Conservation (phyloP, 2,329 filamentous ascomycete species). For the Hyphodiscus sp. region DNA sequence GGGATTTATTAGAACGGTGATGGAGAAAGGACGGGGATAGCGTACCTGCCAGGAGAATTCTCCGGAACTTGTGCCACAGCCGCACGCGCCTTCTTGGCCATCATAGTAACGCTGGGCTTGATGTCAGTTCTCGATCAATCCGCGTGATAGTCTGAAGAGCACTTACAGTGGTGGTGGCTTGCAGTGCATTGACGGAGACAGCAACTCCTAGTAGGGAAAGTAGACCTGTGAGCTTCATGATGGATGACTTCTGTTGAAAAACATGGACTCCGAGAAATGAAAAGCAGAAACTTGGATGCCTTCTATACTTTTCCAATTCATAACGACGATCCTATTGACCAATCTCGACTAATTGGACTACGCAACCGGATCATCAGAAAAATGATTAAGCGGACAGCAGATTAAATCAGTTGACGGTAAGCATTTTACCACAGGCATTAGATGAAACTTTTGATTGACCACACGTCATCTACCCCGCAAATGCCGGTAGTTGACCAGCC, state of each 20-base stretch:
- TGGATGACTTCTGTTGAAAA: not conserved
- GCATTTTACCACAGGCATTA: not conserved
- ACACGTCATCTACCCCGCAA: not conserved
- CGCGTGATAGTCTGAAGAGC: not conserved
- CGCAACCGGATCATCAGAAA: not conserved
- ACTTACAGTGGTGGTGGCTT: not conserved
- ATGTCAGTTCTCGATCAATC: not conserved
- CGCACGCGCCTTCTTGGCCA: conserved; percentile 28
- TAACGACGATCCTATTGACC: not conserved
- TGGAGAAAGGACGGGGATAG: not conserved
- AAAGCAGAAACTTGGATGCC: not conserved
- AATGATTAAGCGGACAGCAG: not conserved
- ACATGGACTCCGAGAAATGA: not conserved
- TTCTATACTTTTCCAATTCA: not conserved
- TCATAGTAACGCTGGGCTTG: conserved; percentile 29
- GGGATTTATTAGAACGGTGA: not conserved
- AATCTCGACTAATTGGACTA: not conserved
- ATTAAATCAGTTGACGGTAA: not conserved
- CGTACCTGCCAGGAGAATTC: conserved; percentile 27
- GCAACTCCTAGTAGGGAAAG: not conserved
- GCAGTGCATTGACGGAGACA: not conserved
- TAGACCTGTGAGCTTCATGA: not conserved
- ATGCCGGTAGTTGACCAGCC: not conserved
- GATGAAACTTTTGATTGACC: not conserved
- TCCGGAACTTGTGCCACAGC: conserved; percentile 25